A percentile compares a stretch with the other conserved stretches of the same genome.
These are phyloP conservation scores for Penicillium angulare DNA, from an alignment of 495 filamentous ascomycete species.

Conservation along the genomic window DNA sequence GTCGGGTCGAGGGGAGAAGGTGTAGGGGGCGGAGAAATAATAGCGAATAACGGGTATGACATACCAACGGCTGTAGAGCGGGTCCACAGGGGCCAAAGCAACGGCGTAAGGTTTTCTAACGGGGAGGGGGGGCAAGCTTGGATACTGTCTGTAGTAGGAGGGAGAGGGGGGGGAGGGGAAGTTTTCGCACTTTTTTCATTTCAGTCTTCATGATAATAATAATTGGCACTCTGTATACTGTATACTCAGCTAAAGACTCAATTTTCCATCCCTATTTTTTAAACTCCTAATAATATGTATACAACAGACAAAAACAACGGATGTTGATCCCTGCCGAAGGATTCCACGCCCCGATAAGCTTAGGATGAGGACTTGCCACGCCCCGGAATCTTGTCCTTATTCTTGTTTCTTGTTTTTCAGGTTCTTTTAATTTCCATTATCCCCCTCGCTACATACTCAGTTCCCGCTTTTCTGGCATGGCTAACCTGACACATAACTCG, in stretches of 20 bases:
- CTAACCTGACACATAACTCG: not conserved
- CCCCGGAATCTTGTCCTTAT: not conserved
- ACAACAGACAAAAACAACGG: not conserved
- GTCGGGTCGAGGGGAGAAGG: not conserved
- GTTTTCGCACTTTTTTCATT: too few relatives aligned
- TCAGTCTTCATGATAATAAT: too few relatives aligned
- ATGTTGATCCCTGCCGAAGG: not conserved
- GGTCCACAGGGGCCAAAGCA: conserved; percentile 6
- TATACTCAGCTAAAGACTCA: not conserved
- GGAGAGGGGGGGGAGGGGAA: too few relatives aligned
- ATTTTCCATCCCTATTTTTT: too few relatives aligned
- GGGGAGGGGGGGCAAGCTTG: not conserved
- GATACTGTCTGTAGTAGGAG: too few relatives aligned
- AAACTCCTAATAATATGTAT: not conserved
- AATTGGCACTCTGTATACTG: too few relatives aligned
- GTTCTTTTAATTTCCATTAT: too few relatives aligned
- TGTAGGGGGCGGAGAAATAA: not conserved
- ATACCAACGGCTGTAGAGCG: conserved; percentile 5
- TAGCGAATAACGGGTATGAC: conserved; percentile 3
- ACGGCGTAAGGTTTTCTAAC: not conserved
- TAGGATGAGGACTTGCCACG: not conserved
- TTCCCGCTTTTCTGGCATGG: not conserved
- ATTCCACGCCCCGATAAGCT: not conserved
- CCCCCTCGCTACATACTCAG: too few relatives aligned
- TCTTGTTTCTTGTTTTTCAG: too few relatives aligned